phyloP scores from a whole-genome alignment of 2,329 filamentous ascomycete genomes.

The Macroventuria anomochaeta region DNA sequence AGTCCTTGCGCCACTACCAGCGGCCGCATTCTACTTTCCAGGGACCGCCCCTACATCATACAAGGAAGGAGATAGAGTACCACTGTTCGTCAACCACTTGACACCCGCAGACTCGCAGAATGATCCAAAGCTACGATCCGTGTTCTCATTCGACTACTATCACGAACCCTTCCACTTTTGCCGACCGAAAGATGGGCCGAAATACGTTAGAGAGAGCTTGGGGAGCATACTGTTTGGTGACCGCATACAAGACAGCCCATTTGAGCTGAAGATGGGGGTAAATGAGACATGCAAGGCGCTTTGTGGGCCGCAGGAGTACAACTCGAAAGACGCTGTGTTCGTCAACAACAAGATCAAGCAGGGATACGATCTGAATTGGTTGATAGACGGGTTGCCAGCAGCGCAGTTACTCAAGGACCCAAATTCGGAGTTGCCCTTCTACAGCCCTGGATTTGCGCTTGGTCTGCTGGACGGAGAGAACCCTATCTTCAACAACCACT shows the following conservation, averaged over 20 bases:
- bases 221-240: conserved; percentile 98
- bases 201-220: conserved; percentile 84
- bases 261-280: conserved; percentile 82
- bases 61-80: conserved; percentile 77
- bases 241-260: conserved; percentile 95
- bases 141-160: conserved; percentile 97
- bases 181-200: conserved; percentile 74
- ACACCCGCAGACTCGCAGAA: conserved; percentile 79
- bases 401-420: conserved; percentile 82
- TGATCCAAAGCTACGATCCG: conserved; percentile 85
- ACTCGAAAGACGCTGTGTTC: conserved; percentile 72
- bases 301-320: conserved; percentile 72
- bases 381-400: conserved; percentile 91
- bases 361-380: conserved; percentile 92
- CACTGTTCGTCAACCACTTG: conserved; percentile 90
- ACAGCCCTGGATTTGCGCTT: conserved; percentile 88
- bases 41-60: conserved; percentile 96
- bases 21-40: conserved; percentile 87
- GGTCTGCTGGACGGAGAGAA: conserved; percentile 64
- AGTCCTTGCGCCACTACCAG: conserved; percentile 42
- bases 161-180: conserved; percentile 88
- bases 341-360: conserved; percentile 82
- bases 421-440: conserved; percentile 78
- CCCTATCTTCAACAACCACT: conserved; percentile 86
- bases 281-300: conserved; percentile 88